phyloP scores from a whole-genome alignment of 352 stramenopile species.

The Phytopythium delawarense region DNA sequence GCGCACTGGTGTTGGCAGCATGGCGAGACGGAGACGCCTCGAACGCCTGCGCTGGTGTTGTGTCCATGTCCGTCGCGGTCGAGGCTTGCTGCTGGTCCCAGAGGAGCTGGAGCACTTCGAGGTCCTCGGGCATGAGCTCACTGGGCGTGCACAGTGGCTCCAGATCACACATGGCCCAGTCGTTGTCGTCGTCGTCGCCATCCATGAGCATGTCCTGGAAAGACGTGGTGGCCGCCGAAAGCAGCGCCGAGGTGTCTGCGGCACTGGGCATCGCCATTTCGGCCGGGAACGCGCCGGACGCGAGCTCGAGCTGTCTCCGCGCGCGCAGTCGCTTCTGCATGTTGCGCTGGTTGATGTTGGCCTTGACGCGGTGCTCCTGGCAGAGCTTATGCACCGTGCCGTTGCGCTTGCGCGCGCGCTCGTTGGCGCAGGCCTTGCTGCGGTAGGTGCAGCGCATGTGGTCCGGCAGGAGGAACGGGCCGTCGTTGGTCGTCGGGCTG shows the following conservation, averaged over 20 bases:
- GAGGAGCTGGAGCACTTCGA: slow-evolving; percentile 24
- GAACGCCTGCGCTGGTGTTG: not conserved
- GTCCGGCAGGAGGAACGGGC: slow-evolving; percentile 10
- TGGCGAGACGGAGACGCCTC: not conserved
- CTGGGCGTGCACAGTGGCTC: slow-evolving; percentile 21
- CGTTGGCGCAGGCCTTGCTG: slow-evolving; percentile 42
- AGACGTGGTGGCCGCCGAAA: not conserved
- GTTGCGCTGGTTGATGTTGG: slow-evolving; percentile 51
- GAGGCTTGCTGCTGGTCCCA: slow-evolving; percentile 12
- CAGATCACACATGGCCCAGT: slow-evolving; percentile 18
- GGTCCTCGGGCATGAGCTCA: slow-evolving; percentile 23
- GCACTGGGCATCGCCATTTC: not conserved
- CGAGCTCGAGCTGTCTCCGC: slow-evolving; percentile 8
- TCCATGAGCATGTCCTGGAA: slow-evolving; percentile 12
- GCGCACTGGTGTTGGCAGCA: not conserved
- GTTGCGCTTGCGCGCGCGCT: slow-evolving; percentile 46
- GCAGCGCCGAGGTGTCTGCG: not conserved
- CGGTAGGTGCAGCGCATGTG: slow-evolving; percentile 40
- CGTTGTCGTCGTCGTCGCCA: slow-evolving; percentile 18
- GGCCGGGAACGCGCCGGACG: not conserved
- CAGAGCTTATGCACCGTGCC: slow-evolving; percentile 49
- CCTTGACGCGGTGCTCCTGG: slow-evolving; percentile 41
- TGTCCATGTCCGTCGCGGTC: not conserved
- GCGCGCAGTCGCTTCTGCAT: slow-evolving; percentile 32
- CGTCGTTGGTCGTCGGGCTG: slow-evolving; percentile 7